A percentile compares a stretch with the other conserved stretches of the same genome.
phyloP scores from a whole-genome alignment of 164 flowering plant genomes.

The Aristolochia californica region DNA sequence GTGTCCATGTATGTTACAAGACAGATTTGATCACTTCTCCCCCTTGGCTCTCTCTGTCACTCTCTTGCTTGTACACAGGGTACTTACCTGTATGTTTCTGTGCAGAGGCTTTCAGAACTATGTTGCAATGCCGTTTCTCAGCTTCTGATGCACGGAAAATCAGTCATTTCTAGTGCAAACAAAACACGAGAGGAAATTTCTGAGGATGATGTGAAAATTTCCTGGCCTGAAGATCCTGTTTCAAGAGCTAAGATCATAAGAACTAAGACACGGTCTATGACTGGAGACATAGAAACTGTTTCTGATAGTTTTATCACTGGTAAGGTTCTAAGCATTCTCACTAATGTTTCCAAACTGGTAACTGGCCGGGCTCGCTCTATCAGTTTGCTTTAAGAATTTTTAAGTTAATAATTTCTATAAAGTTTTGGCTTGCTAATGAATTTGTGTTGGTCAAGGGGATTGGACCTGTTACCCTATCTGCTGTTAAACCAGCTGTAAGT shows the following conservation, averaged over 20 bases:
- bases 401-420: too few relatives aligned
- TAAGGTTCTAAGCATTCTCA: constrained; percentile 6
- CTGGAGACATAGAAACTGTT: constrained; percentile 65
- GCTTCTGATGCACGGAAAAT: constrained; percentile 70
- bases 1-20: constrained; percentile 63
- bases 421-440: too few relatives aligned
- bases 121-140: constrained; percentile 81
- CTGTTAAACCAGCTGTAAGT: too few relatives aligned
- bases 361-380: too few relatives aligned
- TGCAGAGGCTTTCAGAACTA: constrained; percentile 91
- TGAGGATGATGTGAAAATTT: constrained; percentile 36
- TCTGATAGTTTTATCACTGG: constrained; percentile 86
- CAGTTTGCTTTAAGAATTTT: too few relatives aligned
- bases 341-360: too few relatives aligned
- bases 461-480: too few relatives aligned
- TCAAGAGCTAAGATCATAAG: constrained; percentile 78
- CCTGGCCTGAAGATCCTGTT: constrained; percentile 89
- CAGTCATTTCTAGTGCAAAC: constrained; percentile 57
- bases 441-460: too few relatives aligned
- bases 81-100: not conserved
- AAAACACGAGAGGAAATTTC: constrained; percentile 42
- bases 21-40: not conserved
- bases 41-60: not conserved
- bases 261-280: constrained; percentile 64
- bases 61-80: too few relatives aligned